These are phyloP conservation scores for Candida mesenterica DNA, from an alignment of 1,139 yeast species.

Conservation along the genomic window DNA sequence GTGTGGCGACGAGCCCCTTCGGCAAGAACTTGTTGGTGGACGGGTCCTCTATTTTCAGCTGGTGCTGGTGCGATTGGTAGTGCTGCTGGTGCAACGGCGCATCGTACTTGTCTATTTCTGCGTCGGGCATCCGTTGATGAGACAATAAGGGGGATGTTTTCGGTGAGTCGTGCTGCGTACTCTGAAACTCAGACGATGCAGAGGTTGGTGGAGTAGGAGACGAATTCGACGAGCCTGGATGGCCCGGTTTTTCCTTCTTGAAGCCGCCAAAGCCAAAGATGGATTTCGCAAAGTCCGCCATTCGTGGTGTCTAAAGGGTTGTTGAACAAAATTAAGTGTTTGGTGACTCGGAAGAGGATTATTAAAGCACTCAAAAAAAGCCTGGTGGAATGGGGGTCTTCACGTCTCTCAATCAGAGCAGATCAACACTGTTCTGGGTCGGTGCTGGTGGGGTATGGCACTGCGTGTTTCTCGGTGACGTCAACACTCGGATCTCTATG, in stretches of 20 bases:
- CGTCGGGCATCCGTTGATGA: conserved; percentile 6
- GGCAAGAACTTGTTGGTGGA: conserved; percentile 31
- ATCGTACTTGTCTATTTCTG: conserved; percentile 1
- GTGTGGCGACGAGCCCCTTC: conserved; percentile 38
- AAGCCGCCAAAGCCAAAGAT: conserved; percentile 58
- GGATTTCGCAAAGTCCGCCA: conserved; percentile 66
- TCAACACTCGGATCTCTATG: too few relatives aligned
- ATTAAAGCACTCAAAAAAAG: too few relatives aligned
- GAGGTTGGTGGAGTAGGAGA: conserved; percentile 13
- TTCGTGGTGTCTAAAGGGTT: conserved; percentile 18
- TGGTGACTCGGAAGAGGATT: too few relatives aligned
- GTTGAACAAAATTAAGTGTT: too few relatives aligned
- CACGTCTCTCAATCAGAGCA: too few relatives aligned
- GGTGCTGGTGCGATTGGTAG: conserved; percentile 7
- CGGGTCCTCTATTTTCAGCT: conserved; percentile 11
- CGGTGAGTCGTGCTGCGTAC: conserved; percentile 3
- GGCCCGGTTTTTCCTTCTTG: conserved; percentile 22
- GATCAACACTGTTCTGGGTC: too few relatives aligned
- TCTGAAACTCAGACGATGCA: conserved; percentile 10
- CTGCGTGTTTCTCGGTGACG: too few relatives aligned
- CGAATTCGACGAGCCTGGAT: conserved; percentile 5
- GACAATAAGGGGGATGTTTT: conserved; percentile 7
- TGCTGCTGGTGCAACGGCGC: conserved; percentile 6
- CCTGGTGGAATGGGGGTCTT: too few relatives aligned
- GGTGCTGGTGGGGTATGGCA: too few relatives aligned